Conservation (phyloP, 2,329 filamentous ascomycete species). For the Rhinocladiella mackenziei region DNA sequence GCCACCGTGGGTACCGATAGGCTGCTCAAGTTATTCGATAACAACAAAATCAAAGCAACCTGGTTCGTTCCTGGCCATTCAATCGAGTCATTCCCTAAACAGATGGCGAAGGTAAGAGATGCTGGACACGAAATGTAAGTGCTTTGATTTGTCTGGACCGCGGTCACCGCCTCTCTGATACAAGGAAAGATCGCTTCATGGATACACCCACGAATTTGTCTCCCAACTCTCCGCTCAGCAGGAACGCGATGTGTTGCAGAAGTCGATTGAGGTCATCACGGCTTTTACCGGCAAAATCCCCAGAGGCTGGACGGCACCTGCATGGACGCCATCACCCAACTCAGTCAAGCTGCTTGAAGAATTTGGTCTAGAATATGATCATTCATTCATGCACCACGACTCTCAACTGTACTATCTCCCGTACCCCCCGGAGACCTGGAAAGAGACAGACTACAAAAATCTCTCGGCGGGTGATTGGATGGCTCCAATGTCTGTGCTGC, state of each 20-base stretch:
- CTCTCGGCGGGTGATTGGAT: constrained; percentile 23
- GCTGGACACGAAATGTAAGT: constrained; percentile 56
- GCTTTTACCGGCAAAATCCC: constrained; percentile 41
- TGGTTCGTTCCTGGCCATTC: constrained; percentile 57
- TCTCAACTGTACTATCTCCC: constrained; percentile 29
- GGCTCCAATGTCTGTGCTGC: constrained; percentile 40
- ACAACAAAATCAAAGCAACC: constrained; percentile 42
- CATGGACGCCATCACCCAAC: constrained; percentile 40
- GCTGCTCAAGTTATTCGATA: constrained; percentile 57
- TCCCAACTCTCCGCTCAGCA: constrained; percentile 32
- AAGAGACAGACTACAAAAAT: constrained; percentile 19
- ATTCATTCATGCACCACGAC: constrained; percentile 50
- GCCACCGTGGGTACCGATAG: constrained; percentile 64
- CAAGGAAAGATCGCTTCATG: too few species aligned
- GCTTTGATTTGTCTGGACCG: not conserved
- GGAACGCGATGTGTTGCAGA: constrained; percentile 38
- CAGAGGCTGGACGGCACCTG: constrained; percentile 44
- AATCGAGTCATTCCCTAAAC: constrained; percentile 52
- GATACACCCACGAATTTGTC: constrained; percentile 45
- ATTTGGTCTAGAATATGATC: constrained; percentile 45
- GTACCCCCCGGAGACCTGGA: constrained; percentile 14
- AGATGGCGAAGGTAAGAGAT: constrained; percentile 50
- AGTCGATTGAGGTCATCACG: constrained; percentile 40
- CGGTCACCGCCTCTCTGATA: too few species aligned
- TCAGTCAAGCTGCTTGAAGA: constrained; percentile 40